Percentiles rank a stretch among this genome's conserved stretches.
Conservation (phyloP, 2,329 filamentous ascomycete genomes). For the Drechslerella coelobrocha region DNA sequence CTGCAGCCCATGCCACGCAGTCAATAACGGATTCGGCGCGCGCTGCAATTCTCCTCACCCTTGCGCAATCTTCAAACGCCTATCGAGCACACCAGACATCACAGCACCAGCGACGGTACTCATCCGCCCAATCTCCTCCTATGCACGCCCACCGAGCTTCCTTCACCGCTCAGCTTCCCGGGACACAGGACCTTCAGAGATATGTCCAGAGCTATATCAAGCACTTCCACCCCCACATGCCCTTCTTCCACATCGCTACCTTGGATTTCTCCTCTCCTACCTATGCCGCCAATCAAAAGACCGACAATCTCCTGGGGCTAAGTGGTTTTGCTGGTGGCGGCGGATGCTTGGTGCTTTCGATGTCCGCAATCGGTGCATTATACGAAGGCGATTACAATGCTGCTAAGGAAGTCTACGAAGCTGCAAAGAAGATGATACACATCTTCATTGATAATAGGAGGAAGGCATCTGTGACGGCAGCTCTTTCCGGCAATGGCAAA, state of each 20-base stretch:
- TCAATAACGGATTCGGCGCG: conserved; percentile 72
- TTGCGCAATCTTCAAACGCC: conserved; percentile 68
- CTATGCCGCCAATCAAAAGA: conserved; percentile 68
- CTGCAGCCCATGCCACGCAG: conserved; percentile 63
- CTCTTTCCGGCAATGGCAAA: conserved; percentile 65
- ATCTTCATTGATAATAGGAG: conserved; percentile 89
- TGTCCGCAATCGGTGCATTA: conserved; percentile 83
- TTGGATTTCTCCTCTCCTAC: conserved; percentile 84
- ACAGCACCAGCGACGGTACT: conserved; percentile 62
- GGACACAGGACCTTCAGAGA: conserved; percentile 82
- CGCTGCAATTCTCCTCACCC: conserved; percentile 68
- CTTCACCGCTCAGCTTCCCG: conserved; percentile 67
- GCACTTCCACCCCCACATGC: conserved; percentile 91
- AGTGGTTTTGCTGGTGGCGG: conserved; percentile 73
- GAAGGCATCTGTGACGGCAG: conserved; percentile 77
- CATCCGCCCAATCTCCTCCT: conserved; percentile 55
- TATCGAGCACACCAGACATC: conserved; percentile 65
- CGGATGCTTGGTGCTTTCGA: conserved; percentile 83
- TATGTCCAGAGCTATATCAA: conserved; percentile 89
- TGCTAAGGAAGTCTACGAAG: conserved; percentile 86
- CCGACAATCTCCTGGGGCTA: conserved; percentile 65
- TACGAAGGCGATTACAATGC: conserved; percentile 83
- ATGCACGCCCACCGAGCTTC: conserved; percentile 55
- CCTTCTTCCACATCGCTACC: conserved; percentile 91
- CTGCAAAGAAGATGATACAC: conserved; percentile 94